Evolutionary conservation across 2,329 filamentous ascomycete species (phyloP).

Genomic region (Xylaria sp.): DNA sequence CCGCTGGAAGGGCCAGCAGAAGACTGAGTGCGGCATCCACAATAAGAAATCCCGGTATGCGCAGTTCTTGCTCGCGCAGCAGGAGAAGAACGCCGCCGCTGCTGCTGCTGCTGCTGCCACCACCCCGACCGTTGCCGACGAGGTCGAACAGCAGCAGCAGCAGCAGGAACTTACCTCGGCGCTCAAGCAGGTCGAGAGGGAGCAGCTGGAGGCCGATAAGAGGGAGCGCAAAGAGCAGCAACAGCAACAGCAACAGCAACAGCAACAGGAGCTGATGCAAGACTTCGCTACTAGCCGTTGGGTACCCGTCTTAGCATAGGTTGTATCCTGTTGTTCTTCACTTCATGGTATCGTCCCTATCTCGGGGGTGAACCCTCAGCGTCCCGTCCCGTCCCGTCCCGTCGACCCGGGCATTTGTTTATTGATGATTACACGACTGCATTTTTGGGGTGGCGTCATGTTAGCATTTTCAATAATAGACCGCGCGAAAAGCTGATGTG

Average conservation of each 20-base stretch:
- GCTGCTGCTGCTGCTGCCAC: neutral
- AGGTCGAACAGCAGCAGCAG: slow-evolving; percentile 37
- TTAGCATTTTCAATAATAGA: slow-evolving; percentile 19
- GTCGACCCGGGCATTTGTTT: neutral
- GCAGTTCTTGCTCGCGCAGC: slow-evolving; percentile 78
- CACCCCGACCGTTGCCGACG: slow-evolving; percentile 33
- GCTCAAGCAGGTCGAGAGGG: slow-evolving; percentile 31
- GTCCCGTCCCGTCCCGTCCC: too few species aligned
- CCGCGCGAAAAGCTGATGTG: neutral
- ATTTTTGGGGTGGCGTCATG: slow-evolving; percentile 21
- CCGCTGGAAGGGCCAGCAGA: slow-evolving; percentile 94
- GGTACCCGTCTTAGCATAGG: slow-evolving; percentile 23
- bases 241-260: slow-evolving; percentile 4
- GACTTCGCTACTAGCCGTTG: slow-evolving; percentile 26
- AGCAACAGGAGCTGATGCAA: slow-evolving; percentile 24
- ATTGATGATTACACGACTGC: slow-evolving; percentile 31
- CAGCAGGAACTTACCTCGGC: slow-evolving; percentile 33
- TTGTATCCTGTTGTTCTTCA: neutral
- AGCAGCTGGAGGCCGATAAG: slow-evolving; percentile 28
- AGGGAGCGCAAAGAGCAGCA: slow-evolving; percentile 17
- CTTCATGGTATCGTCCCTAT: neutral
- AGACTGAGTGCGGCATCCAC: slow-evolving; percentile 99
- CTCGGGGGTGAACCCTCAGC: too few species aligned
- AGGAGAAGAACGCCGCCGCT: slow-evolving; percentile 49
- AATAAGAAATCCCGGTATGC: slow-evolving; percentile 96